Conservation (phyloP, 805 yeast species). For the Yamadazyma akitaensis region DNA sequence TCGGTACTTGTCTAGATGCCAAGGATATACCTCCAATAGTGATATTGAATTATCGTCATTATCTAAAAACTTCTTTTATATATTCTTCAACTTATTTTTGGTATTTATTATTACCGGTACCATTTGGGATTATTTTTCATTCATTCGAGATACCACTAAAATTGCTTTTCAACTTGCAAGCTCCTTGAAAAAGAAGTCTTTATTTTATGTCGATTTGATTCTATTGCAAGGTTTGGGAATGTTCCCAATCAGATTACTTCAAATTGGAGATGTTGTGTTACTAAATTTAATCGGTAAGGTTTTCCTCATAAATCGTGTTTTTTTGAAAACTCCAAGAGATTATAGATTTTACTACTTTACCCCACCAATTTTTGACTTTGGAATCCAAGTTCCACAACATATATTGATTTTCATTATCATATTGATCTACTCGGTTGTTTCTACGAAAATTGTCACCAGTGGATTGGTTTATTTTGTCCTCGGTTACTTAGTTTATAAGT, state of each 20-base stretch:
- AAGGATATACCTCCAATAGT: constrained; percentile 54
- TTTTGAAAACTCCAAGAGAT: constrained; percentile 48
- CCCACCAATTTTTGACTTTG: constrained; percentile 60
- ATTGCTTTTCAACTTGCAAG: constrained; percentile 54
- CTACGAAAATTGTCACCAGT: constrained; percentile 56
- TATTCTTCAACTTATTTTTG: constrained; percentile 57
- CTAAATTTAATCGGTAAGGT: constrained; percentile 39
- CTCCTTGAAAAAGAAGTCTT: constrained; percentile 48
- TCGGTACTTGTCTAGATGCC: constrained; percentile 45
- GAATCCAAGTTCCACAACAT: constrained; percentile 60
- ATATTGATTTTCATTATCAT: constrained; percentile 56
- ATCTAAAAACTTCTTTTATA: constrained; percentile 56
- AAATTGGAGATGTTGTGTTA: constrained; percentile 50
- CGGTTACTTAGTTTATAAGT: constrained; percentile 60
- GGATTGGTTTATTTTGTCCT: constrained; percentile 55
- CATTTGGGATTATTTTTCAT: constrained; percentile 55
- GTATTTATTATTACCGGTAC: constrained; percentile 64
- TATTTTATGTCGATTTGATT: constrained; percentile 59
- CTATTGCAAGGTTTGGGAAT: constrained; percentile 67
- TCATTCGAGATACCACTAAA: constrained; percentile 55
- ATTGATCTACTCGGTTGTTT: constrained; percentile 56
- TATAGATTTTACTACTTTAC: constrained; percentile 51
- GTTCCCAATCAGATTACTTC: constrained; percentile 57
- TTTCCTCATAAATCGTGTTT: constrained; percentile 36
- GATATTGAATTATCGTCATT: constrained; percentile 57